These are phyloP conservation scores for Calophaca sinica DNA, from an alignment of 306 rosid genomes.

Conservation along the genomic window DNA sequence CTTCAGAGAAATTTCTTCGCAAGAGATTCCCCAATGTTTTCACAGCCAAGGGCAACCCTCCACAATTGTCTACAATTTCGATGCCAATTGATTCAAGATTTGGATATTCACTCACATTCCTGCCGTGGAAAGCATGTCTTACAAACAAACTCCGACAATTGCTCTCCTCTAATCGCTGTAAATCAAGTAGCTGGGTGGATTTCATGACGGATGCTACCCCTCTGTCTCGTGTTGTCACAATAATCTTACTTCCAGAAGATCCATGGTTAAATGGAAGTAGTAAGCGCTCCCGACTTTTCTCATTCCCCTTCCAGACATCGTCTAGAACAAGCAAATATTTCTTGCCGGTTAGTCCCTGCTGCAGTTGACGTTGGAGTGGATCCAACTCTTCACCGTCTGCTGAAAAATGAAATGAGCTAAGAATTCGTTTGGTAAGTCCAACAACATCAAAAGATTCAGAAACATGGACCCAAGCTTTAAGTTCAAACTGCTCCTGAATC, in stretches of 20 bases:
- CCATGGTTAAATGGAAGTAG: neutral
- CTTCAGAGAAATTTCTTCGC: conserved; percentile 14
- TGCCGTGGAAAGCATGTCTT: neutral
- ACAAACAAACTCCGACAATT: neutral
- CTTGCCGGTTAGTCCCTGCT: neutral
- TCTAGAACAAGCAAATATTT: conserved; percentile 4
- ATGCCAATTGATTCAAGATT: neutral
- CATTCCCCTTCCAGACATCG: neutral
- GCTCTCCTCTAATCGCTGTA: neutral
- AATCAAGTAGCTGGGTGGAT: neutral
- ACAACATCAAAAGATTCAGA: neutral
- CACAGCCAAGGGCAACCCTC: conserved; percentile 57
- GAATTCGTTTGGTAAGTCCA: conserved; percentile 18
- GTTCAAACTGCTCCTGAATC: neutral
- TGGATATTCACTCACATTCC: neutral
- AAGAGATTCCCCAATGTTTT: conserved; percentile 52
- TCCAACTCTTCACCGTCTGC: neutral
- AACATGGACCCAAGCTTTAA: conserved; percentile 17
- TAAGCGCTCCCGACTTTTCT: neutral
- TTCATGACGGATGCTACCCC: neutral
- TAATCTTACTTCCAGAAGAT: neutral
- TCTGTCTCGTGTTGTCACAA: neutral
- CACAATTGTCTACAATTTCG: conserved; percentile 30
- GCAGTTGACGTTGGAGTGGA: neutral
- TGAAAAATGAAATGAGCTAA: neutral